A percentile compares a stretch with the other conserved stretches of the same genome.
phyloP scores from a whole-genome alignment of 768 basidiomycete species.

The Mycena venus region DNA sequence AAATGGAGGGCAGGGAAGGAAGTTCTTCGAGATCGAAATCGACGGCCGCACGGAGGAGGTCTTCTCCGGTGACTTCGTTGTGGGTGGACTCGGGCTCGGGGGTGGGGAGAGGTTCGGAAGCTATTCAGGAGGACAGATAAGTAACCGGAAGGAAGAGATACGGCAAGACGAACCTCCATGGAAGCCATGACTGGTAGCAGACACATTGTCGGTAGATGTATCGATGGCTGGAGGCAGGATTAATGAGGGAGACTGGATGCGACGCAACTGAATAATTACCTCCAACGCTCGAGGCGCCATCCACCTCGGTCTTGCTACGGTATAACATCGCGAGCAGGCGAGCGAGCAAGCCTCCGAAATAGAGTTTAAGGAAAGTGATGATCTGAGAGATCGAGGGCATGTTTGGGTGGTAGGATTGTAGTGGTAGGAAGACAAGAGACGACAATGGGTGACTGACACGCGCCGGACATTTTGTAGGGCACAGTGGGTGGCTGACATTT shows the following conservation, averaged over 20 bases:
- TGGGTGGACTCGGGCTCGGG: neutral
- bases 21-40: neutral
- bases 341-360: constrained; percentile 1
- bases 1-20: constrained; percentile 19
- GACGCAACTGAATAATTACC: neutral
- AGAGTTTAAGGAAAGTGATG: constrained; percentile 3
- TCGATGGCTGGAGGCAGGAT: too few relatives aligned
- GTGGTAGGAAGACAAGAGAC: neutral
- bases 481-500: neutral
- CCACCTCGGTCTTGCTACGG: neutral
- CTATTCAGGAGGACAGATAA: neutral
- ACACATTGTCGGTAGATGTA: neutral
- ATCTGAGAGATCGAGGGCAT: constrained; percentile 6
- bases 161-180: neutral
- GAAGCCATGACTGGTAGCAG: neutral
- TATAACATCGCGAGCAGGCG: neutral
- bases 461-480: neutral
- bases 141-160: neutral
- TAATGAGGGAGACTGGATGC: neutral
- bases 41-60: neutral
- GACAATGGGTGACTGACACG: constrained; percentile 4
- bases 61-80: neutral
- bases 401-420: neutral
- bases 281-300: neutral
- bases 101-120: neutral